Evolutionary conservation across 2,329 filamentous ascomycete species (phyloP).

Genomic region (Xylariaceae sp.): DNA sequence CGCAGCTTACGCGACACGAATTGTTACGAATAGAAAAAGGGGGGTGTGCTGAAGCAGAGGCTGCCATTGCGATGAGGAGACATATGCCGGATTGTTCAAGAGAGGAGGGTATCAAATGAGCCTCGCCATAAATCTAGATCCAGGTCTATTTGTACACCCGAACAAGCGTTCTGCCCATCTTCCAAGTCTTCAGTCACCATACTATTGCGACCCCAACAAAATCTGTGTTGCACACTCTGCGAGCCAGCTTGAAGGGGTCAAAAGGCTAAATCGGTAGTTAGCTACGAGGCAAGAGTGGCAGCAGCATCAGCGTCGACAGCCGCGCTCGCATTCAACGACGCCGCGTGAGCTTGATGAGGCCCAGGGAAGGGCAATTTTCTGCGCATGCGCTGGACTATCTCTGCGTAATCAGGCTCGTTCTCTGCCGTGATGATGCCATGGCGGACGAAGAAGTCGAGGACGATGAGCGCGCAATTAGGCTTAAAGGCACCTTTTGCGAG

Average conservation of each 20-base stretch:
- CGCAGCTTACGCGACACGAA: slow-evolving; percentile 14
- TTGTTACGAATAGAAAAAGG: slow-evolving; percentile 2
- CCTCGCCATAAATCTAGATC: slow-evolving; percentile 11
- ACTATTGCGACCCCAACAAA: slow-evolving; percentile 2
- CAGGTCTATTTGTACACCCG: slow-evolving; percentile 9
- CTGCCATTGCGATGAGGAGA: slow-evolving; percentile 2
- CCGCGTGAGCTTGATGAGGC: slow-evolving; percentile 43
- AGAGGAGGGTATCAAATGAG: slow-evolving; percentile 7
- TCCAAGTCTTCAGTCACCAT: background rate
- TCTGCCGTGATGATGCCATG: slow-evolving; percentile 76
- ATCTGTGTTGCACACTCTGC: background rate
- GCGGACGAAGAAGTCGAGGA: slow-evolving; percentile 87
- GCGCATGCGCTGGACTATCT: slow-evolving; percentile 74
- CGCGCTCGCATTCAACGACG: slow-evolving; percentile 3
- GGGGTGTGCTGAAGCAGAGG: slow-evolving; percentile 9
- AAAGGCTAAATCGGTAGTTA: background rate
- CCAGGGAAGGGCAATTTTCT: slow-evolving; percentile 78
- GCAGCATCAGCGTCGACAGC: slow-evolving; percentile 9
- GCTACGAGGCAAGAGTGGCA: slow-evolving; percentile 17
- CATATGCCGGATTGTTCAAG: background rate
- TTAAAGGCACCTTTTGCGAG: slow-evolving; percentile 79
- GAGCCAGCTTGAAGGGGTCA: background rate
- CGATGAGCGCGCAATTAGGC: slow-evolving; percentile 81
- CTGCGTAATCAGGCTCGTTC: slow-evolving; percentile 74
- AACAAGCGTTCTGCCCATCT: slow-evolving; percentile 3